Evolutionary conservation across 164 flowering plant genomes (phyloP).

Genomic region (Vitis riparia): DNA sequence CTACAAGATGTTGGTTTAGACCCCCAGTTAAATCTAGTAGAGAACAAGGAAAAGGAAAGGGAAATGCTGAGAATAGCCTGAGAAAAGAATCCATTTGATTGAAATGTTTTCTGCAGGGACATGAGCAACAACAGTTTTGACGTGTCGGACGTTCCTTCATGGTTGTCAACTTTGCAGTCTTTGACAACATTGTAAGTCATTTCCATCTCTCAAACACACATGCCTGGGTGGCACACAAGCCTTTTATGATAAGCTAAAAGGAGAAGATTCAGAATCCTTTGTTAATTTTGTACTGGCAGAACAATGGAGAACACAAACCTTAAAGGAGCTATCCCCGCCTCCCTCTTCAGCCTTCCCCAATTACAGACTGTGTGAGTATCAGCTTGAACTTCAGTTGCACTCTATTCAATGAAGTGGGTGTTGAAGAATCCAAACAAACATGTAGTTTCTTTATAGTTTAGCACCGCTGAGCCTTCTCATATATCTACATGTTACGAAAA

Average conservation of each 20-base stretch:
- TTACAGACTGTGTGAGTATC: slow-evolving; percentile 60
- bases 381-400: neutral
- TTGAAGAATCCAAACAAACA: too few relatives aligned
- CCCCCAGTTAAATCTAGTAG: too few relatives aligned
- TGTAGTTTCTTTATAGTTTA: too few relatives aligned
- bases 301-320: slow-evolving; percentile 45
- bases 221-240: too few relatives aligned
- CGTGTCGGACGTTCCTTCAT: slow-evolving; percentile 42
- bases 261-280: too few relatives aligned
- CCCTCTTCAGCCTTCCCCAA: slow-evolving; percentile 43
- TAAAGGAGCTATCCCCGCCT: slow-evolving; percentile 45
- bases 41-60: too few relatives aligned
- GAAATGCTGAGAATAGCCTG: too few relatives aligned
- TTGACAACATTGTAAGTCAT: slow-evolving; percentile 52
- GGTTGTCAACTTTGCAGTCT: slow-evolving; percentile 49
- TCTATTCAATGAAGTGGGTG: too few relatives aligned
- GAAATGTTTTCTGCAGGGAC: slow-evolving; percentile 41
- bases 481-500: too few relatives aligned
- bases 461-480: too few relatives aligned
- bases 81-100: neutral
- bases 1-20: too few relatives aligned
- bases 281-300: slow-evolving; percentile 24
- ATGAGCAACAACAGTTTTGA: slow-evolving; percentile 60
- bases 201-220: slow-evolving; percentile 11
- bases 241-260: too few relatives aligned